phyloP scores from a whole-genome alignment of 768 basidiomycete species.

The Pilatotrama ljubarskyi region DNA sequence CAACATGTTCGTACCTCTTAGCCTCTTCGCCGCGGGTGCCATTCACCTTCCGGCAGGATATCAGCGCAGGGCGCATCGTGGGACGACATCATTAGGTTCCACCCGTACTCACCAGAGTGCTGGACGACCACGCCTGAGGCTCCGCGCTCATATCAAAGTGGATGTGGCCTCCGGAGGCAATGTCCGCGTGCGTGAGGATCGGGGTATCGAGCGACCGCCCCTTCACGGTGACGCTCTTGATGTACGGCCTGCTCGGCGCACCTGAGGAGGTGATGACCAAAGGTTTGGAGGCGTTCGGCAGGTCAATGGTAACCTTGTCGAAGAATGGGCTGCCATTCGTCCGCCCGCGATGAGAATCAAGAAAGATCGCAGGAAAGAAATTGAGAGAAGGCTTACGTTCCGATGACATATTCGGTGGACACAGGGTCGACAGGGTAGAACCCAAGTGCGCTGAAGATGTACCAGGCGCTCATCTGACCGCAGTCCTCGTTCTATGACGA shows the following conservation, averaged over 20 bases:
- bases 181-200: constrained; percentile 60
- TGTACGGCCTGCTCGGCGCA: constrained; percentile 58
- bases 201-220: constrained; percentile 45
- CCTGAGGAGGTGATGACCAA: constrained; percentile 58
- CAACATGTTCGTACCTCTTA: constrained; percentile 12
- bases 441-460: constrained; percentile 77
- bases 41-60: neutral
- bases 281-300: constrained; percentile 43
- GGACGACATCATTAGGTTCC: too few species aligned
- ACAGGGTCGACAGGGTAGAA: constrained; percentile 87
- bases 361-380: neutral
- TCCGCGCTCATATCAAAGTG: constrained; percentile 64
- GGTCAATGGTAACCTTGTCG: constrained; percentile 51
- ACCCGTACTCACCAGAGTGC: constrained; percentile 24
- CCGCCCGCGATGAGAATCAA: neutral
- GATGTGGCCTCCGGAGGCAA: constrained; percentile 56
- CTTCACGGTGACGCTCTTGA: constrained; percentile 60
- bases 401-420: constrained; percentile 72
- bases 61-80: neutral
- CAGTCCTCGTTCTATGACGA: constrained; percentile 76
- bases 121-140: constrained; percentile 46
- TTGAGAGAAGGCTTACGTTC: constrained; percentile 49
- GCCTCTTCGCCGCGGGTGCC: neutral
- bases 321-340: constrained; percentile 45
- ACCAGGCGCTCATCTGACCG: constrained; percentile 92